These are phyloP conservation scores for Shiraia sp. DNA, from an alignment of 2,329 filamentous ascomycete species.

Conservation along the genomic window DNA sequence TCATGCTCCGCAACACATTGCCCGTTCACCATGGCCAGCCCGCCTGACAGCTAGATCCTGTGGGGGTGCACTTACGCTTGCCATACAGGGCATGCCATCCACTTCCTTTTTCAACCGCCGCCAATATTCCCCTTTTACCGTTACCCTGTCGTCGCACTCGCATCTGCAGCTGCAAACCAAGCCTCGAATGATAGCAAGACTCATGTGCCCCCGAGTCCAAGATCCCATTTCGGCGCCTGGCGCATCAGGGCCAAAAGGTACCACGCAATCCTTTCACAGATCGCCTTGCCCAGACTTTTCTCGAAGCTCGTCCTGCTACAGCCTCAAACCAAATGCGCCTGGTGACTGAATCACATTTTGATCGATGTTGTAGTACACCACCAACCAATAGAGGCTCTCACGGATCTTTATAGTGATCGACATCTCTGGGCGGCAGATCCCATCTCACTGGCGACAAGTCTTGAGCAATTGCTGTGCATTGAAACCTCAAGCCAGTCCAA, in stretches of 20 bases:
- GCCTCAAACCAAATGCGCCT: slow-evolving; percentile 6
- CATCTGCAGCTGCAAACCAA: slow-evolving; percentile 20
- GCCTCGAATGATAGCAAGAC: slow-evolving; percentile 14
- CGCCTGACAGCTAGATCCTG: slow-evolving; percentile 6
- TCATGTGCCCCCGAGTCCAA: slow-evolving; percentile 14
- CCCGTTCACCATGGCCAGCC: slow-evolving; percentile 9
- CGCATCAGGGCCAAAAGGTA: slow-evolving; percentile 7
- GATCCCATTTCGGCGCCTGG: slow-evolving; percentile 4
- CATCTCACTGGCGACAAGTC: slow-evolving; percentile 20
- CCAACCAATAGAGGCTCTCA: slow-evolving; percentile 17
- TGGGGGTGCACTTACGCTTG: slow-evolving; percentile 1
- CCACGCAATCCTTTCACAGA: slow-evolving; percentile 5
- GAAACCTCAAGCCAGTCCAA: slow-evolving; percentile 14
- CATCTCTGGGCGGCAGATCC: slow-evolving; percentile 10
- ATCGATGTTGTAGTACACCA: too few species aligned
- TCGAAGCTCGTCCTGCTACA: slow-evolving; percentile 9
- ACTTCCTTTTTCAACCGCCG: slow-evolving; percentile 1
- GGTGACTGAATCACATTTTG: slow-evolving; percentile 16
- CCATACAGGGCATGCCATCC: not conserved
- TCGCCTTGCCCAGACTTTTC: slow-evolving; percentile 16
- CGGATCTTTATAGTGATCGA: slow-evolving; percentile 16
- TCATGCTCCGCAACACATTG: slow-evolving; percentile 6
- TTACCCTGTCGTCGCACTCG: slow-evolving; percentile 13
- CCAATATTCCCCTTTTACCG: slow-evolving; percentile 24
- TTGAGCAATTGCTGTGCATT: slow-evolving; percentile 16